A percentile compares a stretch with the other conserved stretches of the same genome.
Evolutionary conservation across 176 grass and related monocot species (phyloP).

Genomic region (Aegilops sharonensis): DNA sequence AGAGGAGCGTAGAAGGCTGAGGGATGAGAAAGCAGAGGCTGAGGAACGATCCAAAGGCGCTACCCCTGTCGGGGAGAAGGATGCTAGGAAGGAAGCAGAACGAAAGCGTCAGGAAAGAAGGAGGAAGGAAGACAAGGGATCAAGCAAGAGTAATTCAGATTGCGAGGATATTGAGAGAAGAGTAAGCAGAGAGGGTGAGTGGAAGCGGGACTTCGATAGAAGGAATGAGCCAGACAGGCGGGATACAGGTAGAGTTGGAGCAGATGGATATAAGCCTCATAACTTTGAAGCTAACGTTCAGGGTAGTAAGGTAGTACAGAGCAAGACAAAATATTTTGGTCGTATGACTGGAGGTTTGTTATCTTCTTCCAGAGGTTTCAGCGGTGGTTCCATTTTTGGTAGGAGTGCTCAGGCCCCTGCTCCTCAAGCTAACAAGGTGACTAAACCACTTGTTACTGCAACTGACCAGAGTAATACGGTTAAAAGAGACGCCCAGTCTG

Average conservation of each 20-base stretch:
- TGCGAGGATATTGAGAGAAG: slow-evolving; percentile 71
- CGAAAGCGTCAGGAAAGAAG: slow-evolving; percentile 60
- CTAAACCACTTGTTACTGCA: slow-evolving; percentile 36
- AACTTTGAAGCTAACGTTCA: slow-evolving; percentile 42
- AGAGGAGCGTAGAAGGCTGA: slow-evolving; percentile 81
- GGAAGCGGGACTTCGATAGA: slow-evolving; percentile 55
- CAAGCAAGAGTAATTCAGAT: slow-evolving; percentile 93
- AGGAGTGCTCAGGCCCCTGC: slow-evolving; percentile 50
- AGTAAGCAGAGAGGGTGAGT: slow-evolving; percentile 45
- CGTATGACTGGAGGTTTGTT: slow-evolving; percentile 59
- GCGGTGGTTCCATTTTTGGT: slow-evolving; percentile 60
- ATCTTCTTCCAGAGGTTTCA: slow-evolving; percentile 71
- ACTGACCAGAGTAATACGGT: slow-evolving; percentile 51
- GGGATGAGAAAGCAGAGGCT: slow-evolving; percentile 79
- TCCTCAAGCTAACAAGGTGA: slow-evolving; percentile 51
- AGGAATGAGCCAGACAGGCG: slow-evolving; percentile 51
- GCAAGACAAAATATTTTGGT: slow-evolving; percentile 68
- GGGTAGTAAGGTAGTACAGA: slow-evolving; percentile 38
- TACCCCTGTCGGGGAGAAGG: slow-evolving; percentile 71
- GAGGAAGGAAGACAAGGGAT: slow-evolving; percentile 84
- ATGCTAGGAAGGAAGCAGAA: slow-evolving; percentile 59
- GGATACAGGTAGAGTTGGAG: slow-evolving; percentile 16
- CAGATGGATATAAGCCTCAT: slow-evolving; percentile 45
- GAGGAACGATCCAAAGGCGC: slow-evolving; percentile 70
- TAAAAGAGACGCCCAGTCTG: slow-evolving; percentile 58